A percentile compares a stretch with the other conserved stretches of the same genome.
phyloP scores from a whole-genome alignment of 1,284 basidiomycete species.

The Boletus calvinii region DNA sequence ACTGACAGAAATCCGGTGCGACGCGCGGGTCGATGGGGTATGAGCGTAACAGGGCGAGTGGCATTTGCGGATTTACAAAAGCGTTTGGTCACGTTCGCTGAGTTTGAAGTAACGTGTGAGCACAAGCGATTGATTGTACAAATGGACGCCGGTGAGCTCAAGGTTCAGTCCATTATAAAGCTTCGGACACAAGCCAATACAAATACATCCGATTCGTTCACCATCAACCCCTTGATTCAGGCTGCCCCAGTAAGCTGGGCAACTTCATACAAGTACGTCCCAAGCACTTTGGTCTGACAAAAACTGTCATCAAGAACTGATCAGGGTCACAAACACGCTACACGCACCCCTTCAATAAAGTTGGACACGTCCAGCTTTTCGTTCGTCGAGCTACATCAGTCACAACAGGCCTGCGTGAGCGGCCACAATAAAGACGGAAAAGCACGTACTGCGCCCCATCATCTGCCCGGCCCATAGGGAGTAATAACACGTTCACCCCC shows the following conservation, averaged over 20 bases:
- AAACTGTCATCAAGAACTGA: constrained; percentile 4
- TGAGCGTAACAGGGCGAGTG: not conserved
- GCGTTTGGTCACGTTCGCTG: constrained; percentile 20
- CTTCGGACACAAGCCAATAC: not conserved
- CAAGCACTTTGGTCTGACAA: constrained; percentile 70
- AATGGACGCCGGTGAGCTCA: no score
- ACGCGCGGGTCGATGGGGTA: constrained; percentile 7
- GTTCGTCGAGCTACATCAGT: constrained; percentile 73
- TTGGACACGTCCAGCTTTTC: constrained; percentile 95
- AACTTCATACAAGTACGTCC: constrained; percentile 83
- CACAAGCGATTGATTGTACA: no score
- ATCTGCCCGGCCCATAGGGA: constrained; percentile 93
- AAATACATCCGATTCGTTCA: constrained; percentile 3
- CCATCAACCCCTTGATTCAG: constrained; percentile 7
- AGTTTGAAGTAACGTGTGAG: no score
- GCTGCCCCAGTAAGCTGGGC: constrained; percentile 36
- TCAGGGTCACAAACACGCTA: not conserved
- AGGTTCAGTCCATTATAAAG: not conserved
- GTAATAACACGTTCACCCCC: constrained; percentile 76
- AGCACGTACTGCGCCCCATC: constrained; percentile 84
- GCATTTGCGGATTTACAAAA: not conserved
- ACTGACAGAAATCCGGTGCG: not conserved
- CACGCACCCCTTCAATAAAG: constrained; percentile 83
- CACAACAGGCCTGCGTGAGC: not conserved
- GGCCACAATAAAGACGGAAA: not conserved